Conservation (phyloP, 2,329 filamentous ascomycete genomes). For the Penicillium freii region DNA sequence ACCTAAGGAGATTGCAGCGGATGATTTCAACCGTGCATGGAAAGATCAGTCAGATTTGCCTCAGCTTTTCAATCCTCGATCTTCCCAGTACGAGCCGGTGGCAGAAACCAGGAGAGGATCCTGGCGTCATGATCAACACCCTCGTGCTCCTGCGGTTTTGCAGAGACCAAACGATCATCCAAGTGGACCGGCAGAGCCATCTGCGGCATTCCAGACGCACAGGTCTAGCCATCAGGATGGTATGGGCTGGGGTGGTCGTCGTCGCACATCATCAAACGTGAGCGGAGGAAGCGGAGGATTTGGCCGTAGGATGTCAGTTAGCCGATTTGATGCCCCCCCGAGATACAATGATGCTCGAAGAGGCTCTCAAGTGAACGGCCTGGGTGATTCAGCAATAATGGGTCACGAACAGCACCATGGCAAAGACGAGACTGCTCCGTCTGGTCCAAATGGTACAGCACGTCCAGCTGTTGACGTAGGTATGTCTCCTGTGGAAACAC, state of each 20-base stretch:
- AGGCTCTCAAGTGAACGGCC: conserved; percentile 40
- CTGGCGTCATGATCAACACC: conserved; percentile 63
- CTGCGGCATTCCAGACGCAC: conserved; percentile 79
- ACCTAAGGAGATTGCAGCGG: conserved; percentile 83
- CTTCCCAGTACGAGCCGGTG: conserved; percentile 87
- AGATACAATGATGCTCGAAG: conserved; percentile 41
- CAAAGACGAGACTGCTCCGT: conserved; percentile 22
- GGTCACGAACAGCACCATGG: conserved; percentile 26
- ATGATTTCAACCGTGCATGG: conserved; percentile 88
- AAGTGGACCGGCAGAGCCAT: conserved; percentile 72
- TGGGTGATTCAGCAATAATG: conserved; percentile 33
- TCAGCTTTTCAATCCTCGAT: conserved; percentile 91
- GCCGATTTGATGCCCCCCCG: conserved; percentile 46
- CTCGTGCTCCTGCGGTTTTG: conserved; percentile 72
- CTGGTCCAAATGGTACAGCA: conserved; percentile 31
- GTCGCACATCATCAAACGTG: conserved; percentile 85
- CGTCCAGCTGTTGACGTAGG: conserved; percentile 30
- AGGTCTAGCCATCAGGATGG: conserved; percentile 65
- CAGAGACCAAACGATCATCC: conserved; percentile 68
- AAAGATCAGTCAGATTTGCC: conserved; percentile 64
- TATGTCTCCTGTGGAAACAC: conserved; percentile 25
- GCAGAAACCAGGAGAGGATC: conserved; percentile 69
- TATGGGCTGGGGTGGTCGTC: conserved; percentile 64
- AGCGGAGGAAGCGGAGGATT: conserved; percentile 78
- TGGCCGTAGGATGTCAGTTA: conserved; percentile 61